These are phyloP conservation scores for Lomentospora prolificans DNA, from an alignment of 2,329 filamentous ascomycete genomes.

Conservation along the genomic window DNA sequence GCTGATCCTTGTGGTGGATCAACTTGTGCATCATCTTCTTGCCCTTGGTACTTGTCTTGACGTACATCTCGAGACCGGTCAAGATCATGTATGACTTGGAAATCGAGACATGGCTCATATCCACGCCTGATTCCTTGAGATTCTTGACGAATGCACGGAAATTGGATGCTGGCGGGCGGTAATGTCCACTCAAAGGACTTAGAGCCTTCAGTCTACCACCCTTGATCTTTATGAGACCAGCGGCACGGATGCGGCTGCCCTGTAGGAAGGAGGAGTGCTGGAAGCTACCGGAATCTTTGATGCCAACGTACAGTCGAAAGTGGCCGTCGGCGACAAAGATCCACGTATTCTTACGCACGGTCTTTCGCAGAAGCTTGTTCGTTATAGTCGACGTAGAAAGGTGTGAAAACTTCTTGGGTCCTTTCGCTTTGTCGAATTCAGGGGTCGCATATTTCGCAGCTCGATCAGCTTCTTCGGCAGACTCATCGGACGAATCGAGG, in stretches of 20 bases:
- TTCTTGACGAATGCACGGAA: conserved; percentile 73
- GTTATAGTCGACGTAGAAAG: conserved; percentile 64
- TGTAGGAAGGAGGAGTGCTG: conserved; percentile 87
- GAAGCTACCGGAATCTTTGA: conserved; percentile 81
- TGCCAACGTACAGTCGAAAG: conserved; percentile 78
- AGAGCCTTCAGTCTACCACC: conserved; percentile 66
- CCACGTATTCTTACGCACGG: conserved; percentile 82
- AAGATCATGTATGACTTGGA: conserved; percentile 75
- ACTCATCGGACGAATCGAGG: conserved; percentile 27
- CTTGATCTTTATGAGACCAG: conserved; percentile 77
- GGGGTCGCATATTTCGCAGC: conserved; percentile 36
- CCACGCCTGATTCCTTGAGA: conserved; percentile 62
- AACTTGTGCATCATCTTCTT: conserved; percentile 37
- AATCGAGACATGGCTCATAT: conserved; percentile 70
- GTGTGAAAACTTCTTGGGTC: conserved; percentile 45
- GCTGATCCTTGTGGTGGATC: not conserved
- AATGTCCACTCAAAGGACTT: conserved; percentile 68
- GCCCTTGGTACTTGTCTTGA: conserved; percentile 56
- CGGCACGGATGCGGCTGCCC: conserved; percentile 69
- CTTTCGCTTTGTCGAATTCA: conserved; percentile 50
- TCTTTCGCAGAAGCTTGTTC: conserved; percentile 68
- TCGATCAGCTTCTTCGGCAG: conserved; percentile 46
- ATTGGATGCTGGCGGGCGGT: conserved; percentile 72
- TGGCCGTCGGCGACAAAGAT: conserved; percentile 85
- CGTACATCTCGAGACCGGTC: conserved; percentile 72